A percentile compares a stretch with the other conserved stretches of the same genome.
phyloP scores from a whole-genome alignment of 495 filamentous ascomycete species.

The Aspergillus sparsus region DNA sequence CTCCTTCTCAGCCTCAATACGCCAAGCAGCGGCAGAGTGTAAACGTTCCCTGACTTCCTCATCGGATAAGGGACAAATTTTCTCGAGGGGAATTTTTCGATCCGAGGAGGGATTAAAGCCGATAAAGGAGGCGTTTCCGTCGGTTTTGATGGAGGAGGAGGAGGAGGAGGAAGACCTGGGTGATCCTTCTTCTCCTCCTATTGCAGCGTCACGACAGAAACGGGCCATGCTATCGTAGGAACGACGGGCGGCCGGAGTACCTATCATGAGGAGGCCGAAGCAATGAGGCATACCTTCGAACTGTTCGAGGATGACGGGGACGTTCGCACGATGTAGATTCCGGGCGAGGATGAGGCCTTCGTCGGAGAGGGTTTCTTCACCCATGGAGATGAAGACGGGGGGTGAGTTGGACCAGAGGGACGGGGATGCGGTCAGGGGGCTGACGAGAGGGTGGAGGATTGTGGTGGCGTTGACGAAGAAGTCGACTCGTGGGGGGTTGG shows the following conservation, averaged over 20 bases:
- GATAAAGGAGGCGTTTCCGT: constrained; percentile 44
- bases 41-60: constrained; percentile 56
- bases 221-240: constrained; percentile 58
- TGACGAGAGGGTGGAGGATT: constrained; percentile 73
- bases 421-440: constrained; percentile 59
- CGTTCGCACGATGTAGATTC: constrained; percentile 60
- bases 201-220: constrained; percentile 54
- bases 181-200: constrained; percentile 22
- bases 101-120: constrained; percentile 57
- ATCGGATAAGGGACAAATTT: constrained; percentile 50
- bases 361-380: constrained; percentile 78
- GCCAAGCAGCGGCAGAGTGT: constrained; percentile 45
- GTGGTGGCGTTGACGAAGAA: constrained; percentile 66
- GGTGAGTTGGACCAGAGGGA: constrained; percentile 65
- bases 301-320: constrained; percentile 66
- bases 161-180: not conserved
- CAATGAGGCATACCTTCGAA: constrained; percentile 92
- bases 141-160: too few relatives aligned
- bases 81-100: constrained; percentile 50
- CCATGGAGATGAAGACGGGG: constrained; percentile 72
- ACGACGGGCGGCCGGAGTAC: constrained; percentile 43
- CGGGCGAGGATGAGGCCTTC: constrained; percentile 65
- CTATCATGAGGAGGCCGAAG: constrained; percentile 66
- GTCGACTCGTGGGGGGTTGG: constrained; percentile 64
- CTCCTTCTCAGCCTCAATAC: constrained; percentile 46